Evolutionary conservation across 1,139 yeast species (phyloP).

Genomic region (Candida glucosophila): DNA sequence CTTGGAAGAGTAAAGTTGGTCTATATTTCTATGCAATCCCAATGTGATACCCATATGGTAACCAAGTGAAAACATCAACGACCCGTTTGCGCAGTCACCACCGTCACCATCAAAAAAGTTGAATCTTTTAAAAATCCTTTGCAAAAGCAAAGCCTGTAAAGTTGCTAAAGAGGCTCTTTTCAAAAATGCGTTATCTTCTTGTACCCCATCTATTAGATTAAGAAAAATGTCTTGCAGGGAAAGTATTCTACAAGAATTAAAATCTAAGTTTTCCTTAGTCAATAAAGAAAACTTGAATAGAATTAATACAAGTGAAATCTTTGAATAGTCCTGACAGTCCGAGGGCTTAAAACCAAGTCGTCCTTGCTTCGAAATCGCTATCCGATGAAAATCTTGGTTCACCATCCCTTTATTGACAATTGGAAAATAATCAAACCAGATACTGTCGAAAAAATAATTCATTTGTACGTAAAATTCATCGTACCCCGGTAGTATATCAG

Average conservation of each 20-base stretch:
- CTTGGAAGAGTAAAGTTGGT: constrained; percentile 1
- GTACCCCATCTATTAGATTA: constrained; percentile 1
- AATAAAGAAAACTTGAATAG: constrained; percentile 1
- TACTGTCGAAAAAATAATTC: constrained; percentile 1
- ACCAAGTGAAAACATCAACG: constrained; percentile 4
- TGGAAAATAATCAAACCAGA: constrained; percentile 2
- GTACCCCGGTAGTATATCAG: constrained; percentile 1
- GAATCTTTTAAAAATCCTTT: constrained; percentile 3
- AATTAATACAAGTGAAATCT: constrained; percentile 1
- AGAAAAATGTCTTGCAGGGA: constrained; percentile 1
- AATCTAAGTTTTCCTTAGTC: not conserved
- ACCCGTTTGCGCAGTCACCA: constrained; percentile 3
- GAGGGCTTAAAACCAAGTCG: not conserved
- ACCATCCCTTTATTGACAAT: constrained; percentile 1
- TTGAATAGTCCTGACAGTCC: not conserved
- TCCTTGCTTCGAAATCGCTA: constrained; percentile 1
- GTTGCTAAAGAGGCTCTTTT: constrained; percentile 3
- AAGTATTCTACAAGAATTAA: not conserved
- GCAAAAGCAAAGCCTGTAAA: constrained; percentile 4
- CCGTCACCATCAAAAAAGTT: constrained; percentile 5
- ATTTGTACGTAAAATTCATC: not conserved
- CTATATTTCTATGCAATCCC: constrained; percentile 4
- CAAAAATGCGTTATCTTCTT: constrained; percentile 1
- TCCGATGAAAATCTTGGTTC: not conserved
- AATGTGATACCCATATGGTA: constrained; percentile 3